Evolutionary conservation across 2,329 filamentous ascomycete species (phyloP).

Genomic region (Neocatenulostroma microsporum): DNA sequence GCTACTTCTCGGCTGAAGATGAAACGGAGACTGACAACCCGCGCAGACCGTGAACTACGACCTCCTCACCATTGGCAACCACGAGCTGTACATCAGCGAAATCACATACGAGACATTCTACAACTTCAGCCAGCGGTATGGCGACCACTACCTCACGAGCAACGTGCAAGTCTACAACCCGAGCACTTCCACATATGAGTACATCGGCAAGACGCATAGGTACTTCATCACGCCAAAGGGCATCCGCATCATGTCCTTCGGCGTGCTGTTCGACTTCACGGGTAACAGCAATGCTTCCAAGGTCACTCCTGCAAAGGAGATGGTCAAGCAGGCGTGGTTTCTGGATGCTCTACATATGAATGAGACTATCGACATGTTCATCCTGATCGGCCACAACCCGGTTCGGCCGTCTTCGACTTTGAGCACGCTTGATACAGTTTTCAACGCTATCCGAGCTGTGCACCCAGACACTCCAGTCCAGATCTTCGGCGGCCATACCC

Average conservation of each 20-base stretch:
- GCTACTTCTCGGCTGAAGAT: too few relatives aligned
- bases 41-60: conserved; percentile 46
- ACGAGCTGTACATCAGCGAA: conserved; percentile 57
- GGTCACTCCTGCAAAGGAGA: conserved; percentile 48
- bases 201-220: conserved; percentile 41
- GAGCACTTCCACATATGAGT: conserved; percentile 36
- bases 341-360: conserved; percentile 46
- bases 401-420: conserved; percentile 38
- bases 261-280: conserved; percentile 43
- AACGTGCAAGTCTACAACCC: conserved; percentile 46
- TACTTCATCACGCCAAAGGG: conserved; percentile 45
- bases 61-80: conserved; percentile 52
- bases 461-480: conserved; percentile 55
- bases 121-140: conserved; percentile 52
- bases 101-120: conserved; percentile 56
- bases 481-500: conserved; percentile 45
- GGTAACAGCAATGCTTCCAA: conserved; percentile 56
- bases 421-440: conserved; percentile 43
- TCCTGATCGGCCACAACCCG: conserved; percentile 58
- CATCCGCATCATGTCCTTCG: conserved; percentile 47
- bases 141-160: conserved; percentile 47
- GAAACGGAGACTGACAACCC: too few relatives aligned
- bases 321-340: conserved; percentile 54
- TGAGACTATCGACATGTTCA: conserved; percentile 55
- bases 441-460: conserved; percentile 50